A percentile compares a stretch with the other conserved stretches of the same genome.
Conservation (phyloP, 371 early-diverging fungal genomes). For the Mortierella sp. region DNA sequence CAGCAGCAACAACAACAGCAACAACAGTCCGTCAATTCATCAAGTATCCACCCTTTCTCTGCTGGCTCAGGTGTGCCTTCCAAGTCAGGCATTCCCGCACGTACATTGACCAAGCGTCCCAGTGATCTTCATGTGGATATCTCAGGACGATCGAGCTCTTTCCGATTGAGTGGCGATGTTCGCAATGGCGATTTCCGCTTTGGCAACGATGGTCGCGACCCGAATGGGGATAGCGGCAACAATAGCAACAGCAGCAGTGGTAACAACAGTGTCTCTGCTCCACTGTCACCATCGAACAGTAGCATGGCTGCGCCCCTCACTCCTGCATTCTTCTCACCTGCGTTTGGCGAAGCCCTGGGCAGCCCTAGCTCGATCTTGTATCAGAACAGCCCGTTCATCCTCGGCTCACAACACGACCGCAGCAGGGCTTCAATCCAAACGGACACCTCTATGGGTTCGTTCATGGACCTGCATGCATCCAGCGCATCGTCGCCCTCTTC, state of each 20-base stretch:
- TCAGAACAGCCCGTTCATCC: constrained; percentile 53
- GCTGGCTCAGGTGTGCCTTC: constrained; percentile 9
- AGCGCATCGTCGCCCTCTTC: constrained; percentile 50
- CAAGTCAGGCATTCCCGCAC: constrained; percentile 25
- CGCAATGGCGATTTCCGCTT: constrained; percentile 52
- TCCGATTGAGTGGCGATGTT: constrained; percentile 51
- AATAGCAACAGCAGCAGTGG: constrained; percentile 1
- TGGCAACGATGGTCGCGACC: constrained; percentile 29
- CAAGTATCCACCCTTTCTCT: constrained; percentile 38
- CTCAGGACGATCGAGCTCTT: constrained; percentile 50
- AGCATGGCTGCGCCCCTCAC: constrained; percentile 58
- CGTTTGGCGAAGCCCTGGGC: constrained; percentile 71
- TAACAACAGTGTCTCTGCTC: constrained; percentile 30
- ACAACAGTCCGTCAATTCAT: constrained; percentile 12
- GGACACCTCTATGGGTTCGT: constrained; percentile 52
- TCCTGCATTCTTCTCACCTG: constrained; percentile 77
- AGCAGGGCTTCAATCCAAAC: constrained; percentile 45
- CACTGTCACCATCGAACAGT: constrained; percentile 34
- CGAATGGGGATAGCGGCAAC: too few relatives aligned
- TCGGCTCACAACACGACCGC: constrained; percentile 51
- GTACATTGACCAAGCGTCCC: constrained; percentile 45
- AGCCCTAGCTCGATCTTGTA: constrained; percentile 55
- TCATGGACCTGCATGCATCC: constrained; percentile 48
- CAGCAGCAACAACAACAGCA: constrained; percentile 32
- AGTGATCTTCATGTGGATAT: constrained; percentile 54